Base-by-base conservation (phyloP, 2,329 filamentous ascomycete genomes). In the Epichloe scottii region DNA sequence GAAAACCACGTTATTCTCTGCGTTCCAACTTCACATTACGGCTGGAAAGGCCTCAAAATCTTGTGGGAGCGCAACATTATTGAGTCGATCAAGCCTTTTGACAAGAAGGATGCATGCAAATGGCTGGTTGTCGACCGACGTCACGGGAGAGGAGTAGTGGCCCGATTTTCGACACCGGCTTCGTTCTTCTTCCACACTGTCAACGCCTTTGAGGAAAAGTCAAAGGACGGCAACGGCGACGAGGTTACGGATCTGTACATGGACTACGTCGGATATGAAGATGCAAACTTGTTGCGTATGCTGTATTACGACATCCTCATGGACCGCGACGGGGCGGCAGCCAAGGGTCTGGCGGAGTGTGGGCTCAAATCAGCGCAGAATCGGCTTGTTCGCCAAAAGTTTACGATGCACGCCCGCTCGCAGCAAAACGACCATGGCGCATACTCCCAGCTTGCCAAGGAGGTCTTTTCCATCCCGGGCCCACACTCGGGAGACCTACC, bases 141-240 rank as follows among this genome's bases (percentile, higher is more conserved):
- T 3, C 66, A 71, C 2, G 76, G 73, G 4, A 72, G 73, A 46
- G 87, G 87, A 0, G 68, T 93, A 0, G 74, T 93, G 0, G 83
- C 79, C 7, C 78, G 74, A 2, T 90, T 85, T 59, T 76, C 82
- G 17, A 84, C 79, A 15, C 74, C 78, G 0, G 76, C 85, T 0
- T 82, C 82, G 45, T 94, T 90, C 70, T 84, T 81, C 65, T 94
- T 94, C 64, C 88, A 95, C 66, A 79, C 78, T 0, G 71, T 88
- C 61, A 94, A 94, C 57, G 78, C 86, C 0, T 93, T 82, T 62
- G 85, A 91, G 59, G 77, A 87, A 55, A 56, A 59, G 0, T 53
- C 60, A 0, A 63, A 68, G 33, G 67, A 65, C 2, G 68, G 71
- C 1, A 58, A 62, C 0, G 62, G 61, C 2, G 51, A 60, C 11